Base-by-base conservation (phyloP, 2,329 filamentous ascomycete species). In the Beauveria rudraprayagi region DNA sequence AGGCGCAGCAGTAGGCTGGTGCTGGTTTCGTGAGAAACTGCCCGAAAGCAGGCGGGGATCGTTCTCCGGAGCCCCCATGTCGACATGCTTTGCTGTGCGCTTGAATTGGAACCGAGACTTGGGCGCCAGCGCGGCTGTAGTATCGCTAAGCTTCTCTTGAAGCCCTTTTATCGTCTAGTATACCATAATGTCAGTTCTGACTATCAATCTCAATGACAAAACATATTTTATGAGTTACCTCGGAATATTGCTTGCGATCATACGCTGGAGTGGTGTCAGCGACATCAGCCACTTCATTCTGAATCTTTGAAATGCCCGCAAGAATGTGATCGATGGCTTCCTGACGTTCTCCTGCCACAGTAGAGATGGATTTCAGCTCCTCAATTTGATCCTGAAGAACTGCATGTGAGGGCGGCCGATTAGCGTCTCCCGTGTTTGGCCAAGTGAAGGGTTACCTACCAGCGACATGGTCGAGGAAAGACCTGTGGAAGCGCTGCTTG, bases 51-150 rank as follows among this genome's bases (percentile, higher is more conserved):
- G 67, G 3, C 79, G 74, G 4, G 78, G 73, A 65, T 81, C 78
- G 62, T 75, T 75, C 65, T 76, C 72, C 10, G 72, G 66, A 1
- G 71, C 69, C n/a, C 75, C 72, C 76, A 79, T 76, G 57, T 76
- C 74, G 17, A 80, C 75, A 62, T 75, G 72, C 19, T 65, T 44
- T 30, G 69, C 66, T 46, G 66, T 68, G 63, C 70, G 66, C 67
- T 78, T 95, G 79, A 97, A 97, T 59, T 89, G 84, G 75, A 97
- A 97, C 64, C 91, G 91, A 11, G 86, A 83, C 66, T 88, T 89
- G 8, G 92, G 91, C 0, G 85, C 84, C 58, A 91, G 82, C 24
- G 81, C 83, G 44, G 84, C 81, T 17, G 87, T 83, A 8, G 85
- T 86, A 62, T 87, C 83, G 67, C 89, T 87, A 26, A 97, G 80